These are phyloP conservation scores for Achaetomiella virescens DNA, from an alignment of 495 filamentous ascomycete species.

Conservation along the genomic window DNA sequence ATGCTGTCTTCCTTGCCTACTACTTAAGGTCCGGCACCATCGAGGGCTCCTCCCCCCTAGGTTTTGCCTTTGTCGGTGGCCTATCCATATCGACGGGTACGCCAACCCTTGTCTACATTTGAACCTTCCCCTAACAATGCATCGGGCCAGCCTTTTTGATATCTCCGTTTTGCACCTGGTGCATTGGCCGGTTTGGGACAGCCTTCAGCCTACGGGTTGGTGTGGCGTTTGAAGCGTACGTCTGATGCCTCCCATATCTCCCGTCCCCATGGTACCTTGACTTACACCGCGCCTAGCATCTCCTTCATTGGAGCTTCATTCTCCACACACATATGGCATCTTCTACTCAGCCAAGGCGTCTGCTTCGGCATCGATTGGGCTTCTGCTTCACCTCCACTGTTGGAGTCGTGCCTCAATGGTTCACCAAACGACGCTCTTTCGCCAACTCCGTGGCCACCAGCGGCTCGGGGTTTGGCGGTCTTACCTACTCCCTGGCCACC, in stretches of 20 bases:
- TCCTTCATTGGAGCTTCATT: conserved; percentile 64
- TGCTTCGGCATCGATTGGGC: conserved; percentile 72
- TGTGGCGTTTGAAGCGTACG: conserved; percentile 51
- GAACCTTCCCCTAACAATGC: background rate
- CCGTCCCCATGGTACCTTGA: background rate
- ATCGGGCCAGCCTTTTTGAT: conserved; percentile 52
- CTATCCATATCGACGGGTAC: conserved; percentile 53
- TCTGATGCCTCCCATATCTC: background rate
- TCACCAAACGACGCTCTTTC: conserved; percentile 58
- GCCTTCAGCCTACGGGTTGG: conserved; percentile 54
- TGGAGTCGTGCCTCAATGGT: conserved; percentile 74
- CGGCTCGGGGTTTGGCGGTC: conserved; percentile 70
- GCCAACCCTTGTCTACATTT: background rate
- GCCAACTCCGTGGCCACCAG: conserved; percentile 67
- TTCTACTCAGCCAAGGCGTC: conserved; percentile 70
- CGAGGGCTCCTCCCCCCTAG: conserved; percentile 49
- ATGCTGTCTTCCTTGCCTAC: conserved; percentile 65
- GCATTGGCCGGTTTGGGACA: conserved; percentile 50
- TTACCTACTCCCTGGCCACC: conserved; percentile 53
- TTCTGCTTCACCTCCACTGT: conserved; percentile 69
- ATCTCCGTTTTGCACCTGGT: conserved; percentile 57
- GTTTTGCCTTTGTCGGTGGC: conserved; percentile 70
- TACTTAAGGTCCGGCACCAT: conserved; percentile 58
- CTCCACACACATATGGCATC: conserved; percentile 62
- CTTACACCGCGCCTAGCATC: conserved; percentile 28